These are phyloP conservation scores for Phytophthora meadii DNA, from an alignment of 352 stramenopile species.

Conservation along the genomic window DNA sequence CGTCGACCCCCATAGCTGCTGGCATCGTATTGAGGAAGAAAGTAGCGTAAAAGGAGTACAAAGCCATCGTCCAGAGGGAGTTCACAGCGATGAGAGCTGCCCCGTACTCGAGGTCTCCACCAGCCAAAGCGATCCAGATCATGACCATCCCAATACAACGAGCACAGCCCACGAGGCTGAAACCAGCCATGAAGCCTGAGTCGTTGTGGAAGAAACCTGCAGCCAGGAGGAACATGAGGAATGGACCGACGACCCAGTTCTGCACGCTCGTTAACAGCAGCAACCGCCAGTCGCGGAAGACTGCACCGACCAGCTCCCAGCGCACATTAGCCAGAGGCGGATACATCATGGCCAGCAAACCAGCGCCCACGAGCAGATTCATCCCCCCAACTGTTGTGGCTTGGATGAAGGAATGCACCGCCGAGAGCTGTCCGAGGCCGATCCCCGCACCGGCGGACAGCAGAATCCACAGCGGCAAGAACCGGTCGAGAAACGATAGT, in stretches of 20 bases:
- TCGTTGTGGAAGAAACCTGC: constrained; percentile 58
- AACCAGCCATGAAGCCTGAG: constrained; percentile 62
- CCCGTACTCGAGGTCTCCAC: constrained; percentile 71
- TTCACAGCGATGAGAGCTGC: constrained; percentile 78
- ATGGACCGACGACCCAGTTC: constrained; percentile 69
- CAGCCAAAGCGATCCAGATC: constrained; percentile 77
- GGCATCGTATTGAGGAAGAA: constrained; percentile 65
- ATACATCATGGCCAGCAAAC: constrained; percentile 72
- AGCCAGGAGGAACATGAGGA: constrained; percentile 64
- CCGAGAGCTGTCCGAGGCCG: constrained; percentile 49
- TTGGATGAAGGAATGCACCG: constrained; percentile 51
- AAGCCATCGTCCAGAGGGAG: constrained; percentile 60
- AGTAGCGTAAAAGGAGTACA: constrained; percentile 70
- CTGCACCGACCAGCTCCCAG: constrained; percentile 53
- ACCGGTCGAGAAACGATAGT: constrained; percentile 59
- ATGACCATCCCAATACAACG: constrained; percentile 87
- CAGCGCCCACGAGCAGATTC: constrained; percentile 62
- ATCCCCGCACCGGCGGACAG: constrained; percentile 47
- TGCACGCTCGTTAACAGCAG: constrained; percentile 60
- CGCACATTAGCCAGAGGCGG: constrained; percentile 61
- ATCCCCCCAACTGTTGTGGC: constrained; percentile 54
- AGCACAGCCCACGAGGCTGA: constrained; percentile 73
- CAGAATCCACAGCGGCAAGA: constrained; percentile 72
- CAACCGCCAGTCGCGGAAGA: constrained; percentile 55
- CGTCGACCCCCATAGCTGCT: constrained; percentile 38